Base-by-base conservation (phyloP, 192 early-diverging fungal species). In the Gryganskiella cystojenkinii region DNA sequence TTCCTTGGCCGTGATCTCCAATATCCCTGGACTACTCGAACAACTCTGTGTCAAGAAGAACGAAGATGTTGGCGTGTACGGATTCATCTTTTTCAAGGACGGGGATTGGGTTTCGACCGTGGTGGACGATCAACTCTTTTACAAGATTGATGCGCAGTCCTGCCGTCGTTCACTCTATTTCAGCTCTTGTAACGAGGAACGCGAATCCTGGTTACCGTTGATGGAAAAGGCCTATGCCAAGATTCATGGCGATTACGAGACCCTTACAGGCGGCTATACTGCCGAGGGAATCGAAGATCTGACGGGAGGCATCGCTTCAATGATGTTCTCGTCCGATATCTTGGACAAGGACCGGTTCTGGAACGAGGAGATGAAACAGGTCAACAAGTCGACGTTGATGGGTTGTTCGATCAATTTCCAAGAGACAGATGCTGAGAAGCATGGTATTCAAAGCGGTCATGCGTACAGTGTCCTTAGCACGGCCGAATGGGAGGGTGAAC, bases 141-240 rank as follows among this genome's bases (percentile, higher is more conserved):
- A 67, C 75, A 78, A 78, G 43, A 30, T 78, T 25, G 66, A 78
- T 27, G 14, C 24, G 14, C 33, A 25, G 7, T 35, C 61, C 11
- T 35, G 11, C 22, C 46, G 56, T n/a, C 60, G 74, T 10, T n/a
- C 46, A 3, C 61, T 78, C 22, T 78, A 78, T 40, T 78, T 83
- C 45, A 78, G 79, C 31, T 61, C 64, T 19, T 87, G 80, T 25
- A 22, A 64, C 3, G 81, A 86, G 46, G 61, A 68, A 33, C 81
- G 82, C 27, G 86, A 88, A 56, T 81, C 86, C 5, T 89, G 87
- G 87, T 50, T 86, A 43, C 86, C 86, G n/a, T 56, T 88, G 9
- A 69, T 89, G 59, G 87, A 89, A 63, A 89, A 89, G 52, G 87
- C 86, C 5, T 89, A 86, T 66, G 86, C 87, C 14, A 89, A 89